Percentiles rank a stretch among this genome's conserved stretches.
Evolutionary conservation across 805 yeast species (phyloP).

Genomic region (Torulaspora franciscae): DNA sequence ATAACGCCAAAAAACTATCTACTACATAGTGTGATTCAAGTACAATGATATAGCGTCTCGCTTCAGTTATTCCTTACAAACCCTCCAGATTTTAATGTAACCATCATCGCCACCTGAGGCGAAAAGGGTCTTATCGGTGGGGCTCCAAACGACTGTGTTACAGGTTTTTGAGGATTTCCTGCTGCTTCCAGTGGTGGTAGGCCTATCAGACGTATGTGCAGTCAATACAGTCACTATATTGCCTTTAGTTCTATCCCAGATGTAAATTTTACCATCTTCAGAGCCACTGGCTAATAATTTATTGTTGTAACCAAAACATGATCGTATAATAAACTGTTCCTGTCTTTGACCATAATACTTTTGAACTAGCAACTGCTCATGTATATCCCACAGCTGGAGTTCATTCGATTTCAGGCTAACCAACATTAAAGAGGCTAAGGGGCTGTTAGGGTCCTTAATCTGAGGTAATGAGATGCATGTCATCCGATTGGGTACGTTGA

Average conservation of each 20-base stretch:
- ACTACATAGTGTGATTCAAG: background rate
- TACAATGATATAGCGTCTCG: background rate
- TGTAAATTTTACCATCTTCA: constrained; percentile 70
- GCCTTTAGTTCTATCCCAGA: constrained; percentile 75
- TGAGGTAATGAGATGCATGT: constrained; percentile 59
- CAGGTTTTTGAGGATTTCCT: constrained; percentile 40
- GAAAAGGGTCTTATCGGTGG: constrained; percentile 46
- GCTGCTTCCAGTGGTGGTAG: constrained; percentile 13
- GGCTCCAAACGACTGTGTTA: constrained; percentile 77
- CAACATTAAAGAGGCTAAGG: constrained; percentile 38
- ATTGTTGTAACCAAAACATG: constrained; percentile 71
- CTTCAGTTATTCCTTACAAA: constrained; percentile 22
- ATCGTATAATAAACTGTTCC: constrained; percentile 61
- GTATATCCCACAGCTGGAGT: constrained; percentile 75
- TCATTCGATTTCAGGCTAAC: constrained; percentile 71
- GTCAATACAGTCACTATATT: constrained; percentile 46
- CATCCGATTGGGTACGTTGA: constrained; percentile 52
- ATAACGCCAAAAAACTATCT: background rate
- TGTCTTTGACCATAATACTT: constrained; percentile 72
- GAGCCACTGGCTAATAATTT: constrained; percentile 74
- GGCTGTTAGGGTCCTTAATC: constrained; percentile 2
- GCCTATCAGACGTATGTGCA: constrained; percentile 26
- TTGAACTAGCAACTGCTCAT: constrained; percentile 50
- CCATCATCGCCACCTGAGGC: constrained; percentile 86
- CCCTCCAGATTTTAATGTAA: constrained; percentile 64